Evolutionary conservation across 192 early-diverging fungal species (phyloP).

Genomic region (Funneliformis mosseae): DNA sequence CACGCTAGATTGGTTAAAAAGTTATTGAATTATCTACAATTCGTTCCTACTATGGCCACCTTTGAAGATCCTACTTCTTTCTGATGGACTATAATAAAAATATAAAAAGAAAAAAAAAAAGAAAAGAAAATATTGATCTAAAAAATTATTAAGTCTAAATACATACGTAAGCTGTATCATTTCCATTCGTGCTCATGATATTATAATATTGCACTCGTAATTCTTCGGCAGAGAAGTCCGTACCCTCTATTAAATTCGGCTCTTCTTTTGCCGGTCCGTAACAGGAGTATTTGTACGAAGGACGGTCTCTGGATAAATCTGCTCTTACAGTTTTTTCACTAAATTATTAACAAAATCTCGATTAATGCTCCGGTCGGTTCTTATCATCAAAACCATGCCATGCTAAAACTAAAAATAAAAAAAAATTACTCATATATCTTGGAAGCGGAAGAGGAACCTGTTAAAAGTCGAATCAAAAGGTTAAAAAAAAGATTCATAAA

Average conservation of each 20-base stretch:
- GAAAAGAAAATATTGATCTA: neutral
- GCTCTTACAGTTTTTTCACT: constrained; percentile 45
- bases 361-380: constrained; percentile 1
- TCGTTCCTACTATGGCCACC: neutral
- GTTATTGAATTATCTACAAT: neutral
- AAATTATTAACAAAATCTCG: neutral
- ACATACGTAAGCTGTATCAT: constrained; percentile 26
- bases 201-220: constrained; percentile 49
- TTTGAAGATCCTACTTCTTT: neutral
- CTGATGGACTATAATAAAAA: neutral
- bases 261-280: constrained; percentile 58
- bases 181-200: constrained; percentile 35
- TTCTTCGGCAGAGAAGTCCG: constrained; percentile 64
- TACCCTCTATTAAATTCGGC: constrained; percentile 58
- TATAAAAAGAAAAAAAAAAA: neutral
- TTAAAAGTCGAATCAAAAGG: neutral
- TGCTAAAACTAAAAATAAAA: constrained; percentile 30
- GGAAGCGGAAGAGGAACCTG: constrained; percentile 9
- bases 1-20: constrained; percentile 1
- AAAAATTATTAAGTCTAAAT: constrained; percentile 1
- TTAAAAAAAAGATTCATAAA: neutral
- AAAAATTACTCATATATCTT: constrained; percentile 39
- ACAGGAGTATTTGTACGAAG: constrained; percentile 51
- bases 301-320: constrained; percentile 45
- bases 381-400: constrained; percentile 16